These are phyloP conservation scores for Daldinia sp. DNA, from an alignment of 2,329 filamentous ascomycete species.

Conservation along the genomic window DNA sequence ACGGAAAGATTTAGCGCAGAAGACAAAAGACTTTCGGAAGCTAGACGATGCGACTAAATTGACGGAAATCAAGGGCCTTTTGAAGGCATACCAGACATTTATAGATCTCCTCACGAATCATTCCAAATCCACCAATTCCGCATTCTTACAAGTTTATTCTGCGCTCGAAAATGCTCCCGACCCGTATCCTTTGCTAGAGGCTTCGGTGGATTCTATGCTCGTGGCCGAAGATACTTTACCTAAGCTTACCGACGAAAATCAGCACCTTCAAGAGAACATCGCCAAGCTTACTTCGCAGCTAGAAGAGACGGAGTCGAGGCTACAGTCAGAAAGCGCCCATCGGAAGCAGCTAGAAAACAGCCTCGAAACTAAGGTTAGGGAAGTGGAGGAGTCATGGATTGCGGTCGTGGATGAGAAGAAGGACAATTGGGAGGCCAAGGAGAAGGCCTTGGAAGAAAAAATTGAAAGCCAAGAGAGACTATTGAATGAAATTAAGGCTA, in stretches of 20 bases:
- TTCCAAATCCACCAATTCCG: constrained; percentile 90
- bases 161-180: constrained; percentile 95
- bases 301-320: constrained; percentile 79
- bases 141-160: constrained; percentile 92
- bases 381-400: constrained; percentile 88
- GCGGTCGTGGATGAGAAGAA: constrained; percentile 92
- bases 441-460: constrained; percentile 90
- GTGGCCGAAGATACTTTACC: constrained; percentile 92
- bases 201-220: constrained; percentile 92
- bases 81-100: constrained; percentile 97
- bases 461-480: constrained; percentile 92
- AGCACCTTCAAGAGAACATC: constrained; percentile 83
- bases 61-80: constrained; percentile 83
- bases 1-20: constrained; percentile 96
- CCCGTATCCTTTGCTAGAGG: constrained; percentile 94
- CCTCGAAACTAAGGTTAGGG: constrained; percentile 82
- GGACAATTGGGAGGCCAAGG: constrained; percentile 95
- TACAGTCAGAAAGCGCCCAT: constrained; percentile 79
- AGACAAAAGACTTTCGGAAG: constrained; percentile 97
- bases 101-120: constrained; percentile 97
- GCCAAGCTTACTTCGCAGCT: constrained; percentile 79
- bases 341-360: constrained; percentile 79
- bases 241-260: constrained; percentile 86
- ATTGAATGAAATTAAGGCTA: constrained; percentile 94
- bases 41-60: constrained; percentile 86